Evolutionary conservation across 148 eudicot species (phyloP).

Genomic region (Rhododendron mucronatum): DNA sequence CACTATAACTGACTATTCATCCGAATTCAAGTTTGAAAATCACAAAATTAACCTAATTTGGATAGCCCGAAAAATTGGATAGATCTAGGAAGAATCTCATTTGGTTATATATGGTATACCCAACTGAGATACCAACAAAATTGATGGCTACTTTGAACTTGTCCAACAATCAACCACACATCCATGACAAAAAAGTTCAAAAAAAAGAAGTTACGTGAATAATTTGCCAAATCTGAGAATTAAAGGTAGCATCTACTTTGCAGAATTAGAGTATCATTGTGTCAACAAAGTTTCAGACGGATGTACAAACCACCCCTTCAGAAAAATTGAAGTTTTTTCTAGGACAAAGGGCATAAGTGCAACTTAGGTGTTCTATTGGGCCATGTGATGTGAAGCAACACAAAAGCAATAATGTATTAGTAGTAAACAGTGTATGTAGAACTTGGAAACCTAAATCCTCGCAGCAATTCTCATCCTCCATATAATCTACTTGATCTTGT

Average conservation of each 20-base stretch:
- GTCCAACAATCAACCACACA: background rate
- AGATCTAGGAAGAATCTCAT: background rate
- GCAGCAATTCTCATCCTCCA: background rate
- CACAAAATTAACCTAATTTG: background rate
- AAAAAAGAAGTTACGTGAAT: background rate
- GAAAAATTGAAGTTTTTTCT: background rate
- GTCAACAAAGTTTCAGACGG: background rate
- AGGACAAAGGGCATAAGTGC: background rate
- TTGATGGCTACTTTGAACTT: background rate
- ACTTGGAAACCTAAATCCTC: background rate
- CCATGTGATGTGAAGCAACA: background rate
- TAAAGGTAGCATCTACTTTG: background rate
- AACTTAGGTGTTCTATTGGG: background rate
- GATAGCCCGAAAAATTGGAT: background rate
- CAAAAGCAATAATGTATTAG: background rate
- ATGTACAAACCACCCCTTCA: background rate
- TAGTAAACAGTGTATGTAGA: background rate
- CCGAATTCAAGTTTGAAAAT: background rate
- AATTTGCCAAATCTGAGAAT: background rate
- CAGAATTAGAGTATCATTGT: background rate
- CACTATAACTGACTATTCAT: background rate
- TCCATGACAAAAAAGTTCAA: background rate
- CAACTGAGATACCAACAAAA: background rate
- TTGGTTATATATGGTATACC: background rate
- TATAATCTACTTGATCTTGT: background rate